Percentiles rank a stretch among this genome's conserved stretches.
phyloP scores from a whole-genome alignment of 23 red algal genomes.

The Gracilariopsis chorda region DNA sequence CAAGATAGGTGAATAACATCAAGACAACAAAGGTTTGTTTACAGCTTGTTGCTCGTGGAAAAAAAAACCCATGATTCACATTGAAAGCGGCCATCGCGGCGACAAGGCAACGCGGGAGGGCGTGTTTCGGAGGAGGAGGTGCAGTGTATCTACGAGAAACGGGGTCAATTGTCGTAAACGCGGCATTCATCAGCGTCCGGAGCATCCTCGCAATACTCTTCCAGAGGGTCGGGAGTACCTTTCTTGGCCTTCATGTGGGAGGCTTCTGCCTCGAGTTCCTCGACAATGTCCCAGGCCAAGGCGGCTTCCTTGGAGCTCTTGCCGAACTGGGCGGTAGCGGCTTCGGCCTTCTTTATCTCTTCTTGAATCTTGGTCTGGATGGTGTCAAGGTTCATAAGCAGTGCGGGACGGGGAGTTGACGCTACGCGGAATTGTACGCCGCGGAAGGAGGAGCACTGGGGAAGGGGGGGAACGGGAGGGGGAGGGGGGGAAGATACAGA shows the following conservation, averaged over 20 bases:
- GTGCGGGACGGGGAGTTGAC: background rate
- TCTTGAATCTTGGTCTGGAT: slow-evolving; percentile 78
- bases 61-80: too few species aligned
- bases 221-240: slow-evolving; percentile 82
- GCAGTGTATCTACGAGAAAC: too few species aligned
- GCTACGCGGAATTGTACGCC: slow-evolving; percentile 10
- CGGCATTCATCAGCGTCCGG: slow-evolving; percentile 99
- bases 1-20: too few species aligned
- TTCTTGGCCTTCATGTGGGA: slow-evolving; percentile 83
- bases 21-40: too few species aligned
- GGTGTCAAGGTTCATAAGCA: slow-evolving; percentile 64
- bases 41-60: too few species aligned
- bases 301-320: slow-evolving; percentile 87
- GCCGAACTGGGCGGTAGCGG: slow-evolving; percentile 77
- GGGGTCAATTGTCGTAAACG: slow-evolving; percentile 83
- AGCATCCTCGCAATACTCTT: slow-evolving; percentile 92
- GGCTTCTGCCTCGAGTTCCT: slow-evolving; percentile 97
- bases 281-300: slow-evolving; percentile 94
- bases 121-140: too few species aligned
- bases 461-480: background rate
- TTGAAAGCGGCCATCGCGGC: too few species aligned
- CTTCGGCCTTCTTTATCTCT: slow-evolving; percentile 86
- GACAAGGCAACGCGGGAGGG: too few species aligned
- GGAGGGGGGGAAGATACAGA: background rate
- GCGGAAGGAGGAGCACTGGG: slow-evolving; percentile 29